phyloP scores from a whole-genome alignment of 345 rosid genomes.

The Populus pruinosa region DNA sequence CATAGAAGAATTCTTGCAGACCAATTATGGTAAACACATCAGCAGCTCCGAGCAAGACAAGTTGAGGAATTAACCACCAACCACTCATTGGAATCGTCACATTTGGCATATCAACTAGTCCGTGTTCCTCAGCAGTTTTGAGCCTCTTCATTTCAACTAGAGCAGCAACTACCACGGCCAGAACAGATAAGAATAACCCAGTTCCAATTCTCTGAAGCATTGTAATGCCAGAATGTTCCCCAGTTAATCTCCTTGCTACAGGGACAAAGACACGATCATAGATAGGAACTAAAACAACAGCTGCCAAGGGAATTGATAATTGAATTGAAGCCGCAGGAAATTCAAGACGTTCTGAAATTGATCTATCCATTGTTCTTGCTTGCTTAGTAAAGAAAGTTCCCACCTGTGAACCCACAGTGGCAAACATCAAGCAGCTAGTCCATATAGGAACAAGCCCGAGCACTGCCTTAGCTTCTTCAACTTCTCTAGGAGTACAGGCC shows the following conservation, averaged over 20 bases:
- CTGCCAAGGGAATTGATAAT: slow-evolving; percentile 4
- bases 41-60: neutral
- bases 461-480: neutral
- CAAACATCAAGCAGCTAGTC: slow-evolving; percentile 16
- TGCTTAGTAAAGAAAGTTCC: slow-evolving; percentile 27
- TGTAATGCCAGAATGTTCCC: slow-evolving; percentile 14
- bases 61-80: slow-evolving; percentile 6
- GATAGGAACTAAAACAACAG: slow-evolving; percentile 6
- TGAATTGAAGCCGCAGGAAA: slow-evolving; percentile 25
- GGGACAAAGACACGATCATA: slow-evolving; percentile 25
- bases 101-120: neutral
- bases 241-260: slow-evolving; percentile 5
- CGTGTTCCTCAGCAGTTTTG: neutral
- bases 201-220: slow-evolving; percentile 26
- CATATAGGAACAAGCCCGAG: slow-evolving; percentile 16
- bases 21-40: slow-evolving; percentile 3
- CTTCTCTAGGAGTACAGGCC: neutral
- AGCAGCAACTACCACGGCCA: slow-evolving; percentile 16
- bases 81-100: neutral
- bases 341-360: slow-evolving; percentile 5
- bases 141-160: neutral
- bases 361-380: slow-evolving; percentile 24
- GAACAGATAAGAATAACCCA: slow-evolving; percentile 10
- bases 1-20: slow-evolving; percentile 11
- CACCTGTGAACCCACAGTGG: slow-evolving; percentile 13